Evolutionary conservation across 2,329 filamentous ascomycete species (phyloP).

Genomic region (Arthrobotrys sinensis): DNA sequence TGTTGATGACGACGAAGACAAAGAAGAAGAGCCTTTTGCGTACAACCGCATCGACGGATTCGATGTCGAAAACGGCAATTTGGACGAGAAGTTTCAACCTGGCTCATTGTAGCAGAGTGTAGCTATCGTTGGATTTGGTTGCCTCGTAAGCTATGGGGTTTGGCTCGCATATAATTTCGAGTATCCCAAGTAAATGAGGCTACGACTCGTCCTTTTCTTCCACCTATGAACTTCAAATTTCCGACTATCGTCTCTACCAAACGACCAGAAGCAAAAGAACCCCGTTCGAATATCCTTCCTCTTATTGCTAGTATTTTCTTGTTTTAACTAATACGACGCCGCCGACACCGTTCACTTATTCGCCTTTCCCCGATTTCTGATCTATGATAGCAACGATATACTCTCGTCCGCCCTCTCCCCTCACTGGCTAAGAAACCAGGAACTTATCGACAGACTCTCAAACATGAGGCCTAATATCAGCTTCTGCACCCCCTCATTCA

Average conservation of each 20-base stretch:
- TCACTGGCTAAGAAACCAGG: background rate
- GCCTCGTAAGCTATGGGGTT: background rate
- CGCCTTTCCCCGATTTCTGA: background rate
- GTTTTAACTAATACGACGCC: background rate
- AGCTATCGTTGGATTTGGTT: background rate
- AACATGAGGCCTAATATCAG: background rate
- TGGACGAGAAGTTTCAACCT: conserved; percentile 47
- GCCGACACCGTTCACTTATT: background rate
- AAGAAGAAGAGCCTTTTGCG: conserved; percentile 55
- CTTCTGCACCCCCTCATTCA: conserved; percentile 4
- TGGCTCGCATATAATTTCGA: background rate
- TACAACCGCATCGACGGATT: conserved; percentile 55
- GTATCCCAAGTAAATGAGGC: background rate
- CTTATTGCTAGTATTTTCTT: background rate
- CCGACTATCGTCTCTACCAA: background rate
- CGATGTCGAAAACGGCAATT: conserved; percentile 52
- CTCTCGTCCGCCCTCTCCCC: background rate
- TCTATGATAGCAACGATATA: background rate
- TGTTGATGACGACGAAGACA: conserved; percentile 85
- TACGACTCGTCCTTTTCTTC: background rate
- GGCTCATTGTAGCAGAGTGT: conserved; percentile 29
- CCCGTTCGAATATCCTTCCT: background rate
- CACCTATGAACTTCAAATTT: background rate
- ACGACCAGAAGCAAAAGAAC: background rate
- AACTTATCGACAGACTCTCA: conserved; percentile 5